A percentile compares a stretch with the other conserved stretches of the same genome.
Evolutionary conservation across 2,329 filamentous ascomycete genomes (phyloP).

Genomic region (Cladophialophora psammophila): DNA sequence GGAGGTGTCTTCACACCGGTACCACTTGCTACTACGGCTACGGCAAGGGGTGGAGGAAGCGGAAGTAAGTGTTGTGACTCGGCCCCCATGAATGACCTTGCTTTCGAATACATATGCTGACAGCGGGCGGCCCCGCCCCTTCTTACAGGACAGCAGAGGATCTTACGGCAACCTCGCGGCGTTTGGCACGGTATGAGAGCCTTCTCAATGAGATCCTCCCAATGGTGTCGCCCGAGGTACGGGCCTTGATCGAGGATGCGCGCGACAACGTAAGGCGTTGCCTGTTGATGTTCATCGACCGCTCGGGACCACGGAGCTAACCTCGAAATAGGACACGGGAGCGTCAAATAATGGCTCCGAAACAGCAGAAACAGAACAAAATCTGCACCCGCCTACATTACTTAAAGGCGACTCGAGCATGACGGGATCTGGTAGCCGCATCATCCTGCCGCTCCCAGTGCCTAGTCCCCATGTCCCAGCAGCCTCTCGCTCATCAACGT

Average conservation of each 20-base stretch:
- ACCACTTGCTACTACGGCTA: slow-evolving; percentile 41
- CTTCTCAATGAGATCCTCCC: slow-evolving; percentile 40
- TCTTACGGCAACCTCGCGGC: slow-evolving; percentile 38
- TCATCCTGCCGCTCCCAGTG: slow-evolving; percentile 33
- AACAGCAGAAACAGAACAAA: slow-evolving; percentile 31
- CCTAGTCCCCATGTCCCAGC: slow-evolving; percentile 28
- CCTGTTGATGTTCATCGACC: not conserved
- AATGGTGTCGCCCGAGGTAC: slow-evolving; percentile 38
- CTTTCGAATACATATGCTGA: slow-evolving; percentile 13
- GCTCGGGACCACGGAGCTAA: not conserved
- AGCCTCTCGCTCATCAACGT: slow-evolving; percentile 29
- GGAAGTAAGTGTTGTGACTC: slow-evolving; percentile 35
- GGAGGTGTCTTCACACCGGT: slow-evolving; percentile 40
- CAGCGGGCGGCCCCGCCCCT: not conserved
- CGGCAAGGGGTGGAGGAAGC: slow-evolving; percentile 42
- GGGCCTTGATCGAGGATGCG: slow-evolving; percentile 39
- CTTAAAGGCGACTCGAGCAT: slow-evolving; percentile 26
- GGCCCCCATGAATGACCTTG: not conserved
- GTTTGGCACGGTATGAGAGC: slow-evolving; percentile 39
- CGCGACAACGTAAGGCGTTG: slow-evolving; percentile 34
- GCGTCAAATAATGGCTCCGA: slow-evolving; percentile 37
- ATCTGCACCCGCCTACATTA: slow-evolving; percentile 18
- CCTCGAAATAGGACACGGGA: slow-evolving; percentile 26
- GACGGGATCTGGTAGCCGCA: slow-evolving; percentile 23
- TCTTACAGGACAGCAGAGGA: slow-evolving; percentile 39